Base-by-base conservation (phyloP, 257 asterid species). In the Thymus mandschuricus region DNA sequence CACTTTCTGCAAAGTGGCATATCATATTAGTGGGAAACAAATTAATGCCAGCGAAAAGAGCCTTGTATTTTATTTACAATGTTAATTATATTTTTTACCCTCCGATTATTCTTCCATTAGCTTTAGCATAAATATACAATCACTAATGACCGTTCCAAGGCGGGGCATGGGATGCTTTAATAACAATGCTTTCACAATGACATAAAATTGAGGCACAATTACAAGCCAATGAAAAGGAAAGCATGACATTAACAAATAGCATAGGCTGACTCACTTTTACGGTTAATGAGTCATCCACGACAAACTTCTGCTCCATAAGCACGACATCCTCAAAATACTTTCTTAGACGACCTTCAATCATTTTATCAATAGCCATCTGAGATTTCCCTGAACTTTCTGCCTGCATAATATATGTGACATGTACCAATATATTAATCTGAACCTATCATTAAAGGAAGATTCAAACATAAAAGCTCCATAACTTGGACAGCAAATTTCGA, bases 311-410 rank as follows among this genome's bases (percentile, higher is more conserved):
- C 87, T 95, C 98, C 96, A 95, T 76, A 66, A 95, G 85, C 67
- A 88, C 99, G 72, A 91, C 98, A 79, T 95, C 99, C 83, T 92
- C 99, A 48, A 66, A 95, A 75, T 92, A 95, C 81, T 92, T 95
- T 77, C 97, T 84, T 70, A 95, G 72, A 63, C 96, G 92, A 10
- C 98, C 99, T 84, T 95, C 99, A 38, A 95, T 91, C 92, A 92
- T 95, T 82, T 87, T 89, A 78, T 95, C 97, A 60, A 88, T 79
- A 35, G 98, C 95, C 89, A 83, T 81, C 85, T 87, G 89, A 67
- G 97, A 76, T 88, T 92, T 95, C 72, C 96, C 97, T 0, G 96
- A 80, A 81, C 92, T 83, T 83, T 92, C 96, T 60, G 96, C 99
- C 99, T 89, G 84, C 43, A 48, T 64, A 82, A 72, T 63, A 38